Conservation (phyloP, 2,329 filamentous ascomycete genomes). For the Xylaria sp. region DNA sequence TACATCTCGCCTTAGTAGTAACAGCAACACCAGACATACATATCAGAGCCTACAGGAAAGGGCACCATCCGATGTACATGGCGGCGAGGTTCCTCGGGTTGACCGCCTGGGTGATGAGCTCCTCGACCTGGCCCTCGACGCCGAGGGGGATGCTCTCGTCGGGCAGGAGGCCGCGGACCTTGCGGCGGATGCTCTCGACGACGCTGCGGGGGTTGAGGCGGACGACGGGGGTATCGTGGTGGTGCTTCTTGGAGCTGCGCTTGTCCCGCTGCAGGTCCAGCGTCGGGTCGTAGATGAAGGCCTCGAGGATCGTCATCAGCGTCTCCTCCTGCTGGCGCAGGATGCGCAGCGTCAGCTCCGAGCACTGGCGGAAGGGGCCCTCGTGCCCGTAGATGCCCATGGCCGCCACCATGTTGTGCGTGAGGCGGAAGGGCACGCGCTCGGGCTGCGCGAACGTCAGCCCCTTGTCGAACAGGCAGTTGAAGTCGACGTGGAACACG, state of each 20-base stretch:
- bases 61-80: slow-evolving; percentile 97
- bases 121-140: slow-evolving; percentile 96
- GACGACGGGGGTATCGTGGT: too few relatives aligned
- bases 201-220: slow-evolving; percentile 69
- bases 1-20: neutral
- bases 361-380: slow-evolving; percentile 87
- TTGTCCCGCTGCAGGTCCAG: slow-evolving; percentile 83
- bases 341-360: slow-evolving; percentile 83
- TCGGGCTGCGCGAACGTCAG: slow-evolving; percentile 94
- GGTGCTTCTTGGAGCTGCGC: slow-evolving; percentile 56
- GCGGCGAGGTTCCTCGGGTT: slow-evolving; percentile 77
- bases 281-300: slow-evolving; percentile 95
- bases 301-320: slow-evolving; percentile 94
- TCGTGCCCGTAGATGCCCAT: slow-evolving; percentile 96
- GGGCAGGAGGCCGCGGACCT: slow-evolving; percentile 80
- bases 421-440: slow-evolving; percentile 91
- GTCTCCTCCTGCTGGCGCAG: slow-evolving; percentile 93
- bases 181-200: slow-evolving; percentile 83
- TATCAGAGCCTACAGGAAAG: slow-evolving; percentile 50
- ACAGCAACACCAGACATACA: neutral
- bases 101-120: slow-evolving; percentile 85
- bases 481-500: slow-evolving; percentile 98
- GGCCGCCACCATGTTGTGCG: slow-evolving; percentile 97
- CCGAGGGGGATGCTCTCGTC: slow-evolving; percentile 91
- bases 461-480: slow-evolving; percentile 98